Conservation (phyloP, 345 rosid genomes). For the Passiflora organensis region DNA sequence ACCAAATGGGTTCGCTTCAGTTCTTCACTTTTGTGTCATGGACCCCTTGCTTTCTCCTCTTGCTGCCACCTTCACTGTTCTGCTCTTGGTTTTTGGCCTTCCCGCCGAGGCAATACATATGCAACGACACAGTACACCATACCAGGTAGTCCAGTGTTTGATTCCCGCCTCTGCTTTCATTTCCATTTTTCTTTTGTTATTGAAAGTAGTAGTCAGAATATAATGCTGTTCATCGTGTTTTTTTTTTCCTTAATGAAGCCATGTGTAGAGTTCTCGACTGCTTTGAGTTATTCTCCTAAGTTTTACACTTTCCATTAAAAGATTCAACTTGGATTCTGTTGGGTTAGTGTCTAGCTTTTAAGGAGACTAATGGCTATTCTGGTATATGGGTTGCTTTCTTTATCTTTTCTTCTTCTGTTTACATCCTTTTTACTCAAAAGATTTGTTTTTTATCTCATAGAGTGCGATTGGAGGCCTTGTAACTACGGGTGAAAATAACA, state of each 20-base stretch:
- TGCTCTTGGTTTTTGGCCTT: not conserved
- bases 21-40: not conserved
- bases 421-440: not conserved
- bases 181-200: not conserved
- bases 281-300: too few relatives aligned
- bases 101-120: not conserved
- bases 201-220: too few relatives aligned
- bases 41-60: not conserved
- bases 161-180: not conserved
- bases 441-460: constrained; percentile 6
- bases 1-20: not conserved
- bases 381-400: too few relatives aligned
- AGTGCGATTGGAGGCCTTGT: not conserved
- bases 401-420: too few relatives aligned
- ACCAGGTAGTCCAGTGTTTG: not conserved
- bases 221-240: too few relatives aligned
- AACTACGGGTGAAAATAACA: constrained; percentile 35
- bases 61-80: not conserved
- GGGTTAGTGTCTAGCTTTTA: too few relatives aligned
- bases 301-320: too few relatives aligned
- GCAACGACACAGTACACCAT: not conserved
- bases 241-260: too few relatives aligned
- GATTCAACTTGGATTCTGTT: too few relatives aligned
- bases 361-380: too few relatives aligned
- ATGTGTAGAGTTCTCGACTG: too few relatives aligned